phyloP scores from a whole-genome alignment of 176 grass and related monocot species.

The Aegilops speltoides region DNA sequence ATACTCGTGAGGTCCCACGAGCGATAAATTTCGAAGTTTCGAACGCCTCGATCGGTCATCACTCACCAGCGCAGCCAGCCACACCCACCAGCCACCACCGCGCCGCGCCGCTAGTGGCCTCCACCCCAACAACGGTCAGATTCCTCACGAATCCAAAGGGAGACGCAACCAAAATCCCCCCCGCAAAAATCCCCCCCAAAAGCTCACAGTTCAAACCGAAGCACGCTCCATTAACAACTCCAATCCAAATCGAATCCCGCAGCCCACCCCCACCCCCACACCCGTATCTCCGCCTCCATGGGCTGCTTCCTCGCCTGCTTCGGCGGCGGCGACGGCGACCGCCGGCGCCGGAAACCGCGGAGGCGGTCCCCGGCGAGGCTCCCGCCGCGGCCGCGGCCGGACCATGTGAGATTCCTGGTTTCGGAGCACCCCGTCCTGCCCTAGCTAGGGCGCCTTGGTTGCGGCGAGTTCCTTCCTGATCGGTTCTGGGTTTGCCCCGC shows the following conservation, averaged over 20 bases:
- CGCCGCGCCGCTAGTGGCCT: not conserved
- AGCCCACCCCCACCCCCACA: not conserved
- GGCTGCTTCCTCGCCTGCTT: conserved; percentile 95
- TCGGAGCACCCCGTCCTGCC: not conserved
- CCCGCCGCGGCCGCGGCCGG: conserved; percentile 8
- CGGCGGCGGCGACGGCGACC: conserved; percentile 45
- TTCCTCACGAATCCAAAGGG: conserved; percentile 19
- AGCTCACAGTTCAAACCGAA: not conserved
- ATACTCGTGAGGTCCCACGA: not conserved
- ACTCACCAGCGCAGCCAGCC: not conserved
- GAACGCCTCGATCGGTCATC: not conserved
- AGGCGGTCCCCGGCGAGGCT: conserved; percentile 13
- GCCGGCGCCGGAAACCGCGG: conserved; percentile 15
- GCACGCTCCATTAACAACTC: not conserved
- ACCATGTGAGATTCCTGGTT: conserved; percentile 28
- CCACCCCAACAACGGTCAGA: conserved; percentile 47
- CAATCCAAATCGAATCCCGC: not conserved
- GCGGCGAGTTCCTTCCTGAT: conserved; percentile 25
- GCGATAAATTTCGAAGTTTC: not conserved
- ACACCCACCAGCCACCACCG: not conserved
- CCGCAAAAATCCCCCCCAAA: not conserved
- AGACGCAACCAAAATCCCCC: not conserved
- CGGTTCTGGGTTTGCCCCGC: not conserved
- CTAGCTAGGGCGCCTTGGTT: not conserved
- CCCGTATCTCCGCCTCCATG: conserved; percentile 48